Conservation (phyloP, 2,329 filamentous ascomycete species). For the Fusarium transvaalense region DNA sequence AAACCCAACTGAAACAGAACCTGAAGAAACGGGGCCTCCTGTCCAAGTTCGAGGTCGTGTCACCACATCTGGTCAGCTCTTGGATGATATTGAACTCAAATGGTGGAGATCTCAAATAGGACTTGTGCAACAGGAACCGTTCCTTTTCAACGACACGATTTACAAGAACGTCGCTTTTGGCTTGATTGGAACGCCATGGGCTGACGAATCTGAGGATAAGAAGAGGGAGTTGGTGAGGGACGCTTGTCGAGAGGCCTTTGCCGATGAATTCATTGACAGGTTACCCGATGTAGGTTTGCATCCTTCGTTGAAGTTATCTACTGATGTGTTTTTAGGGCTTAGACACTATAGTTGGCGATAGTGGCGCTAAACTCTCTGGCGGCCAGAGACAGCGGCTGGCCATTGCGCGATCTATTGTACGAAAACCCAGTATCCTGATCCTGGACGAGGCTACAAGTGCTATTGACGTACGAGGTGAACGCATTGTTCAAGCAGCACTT, state of each 20-base stretch:
- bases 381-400: constrained; percentile 88
- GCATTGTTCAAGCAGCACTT: constrained; percentile 74
- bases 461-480: constrained; percentile 66
- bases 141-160: constrained; percentile 75
- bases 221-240: constrained; percentile 71
- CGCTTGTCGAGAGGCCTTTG: constrained; percentile 76
- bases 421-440: constrained; percentile 77
- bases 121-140: constrained; percentile 76
- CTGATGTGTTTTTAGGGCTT: constrained; percentile 66
- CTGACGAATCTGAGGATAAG: constrained; percentile 64
- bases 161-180: constrained; percentile 73
- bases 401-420: constrained; percentile 80
- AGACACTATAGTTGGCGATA: constrained; percentile 80
- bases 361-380: constrained; percentile 82
- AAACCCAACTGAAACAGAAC: constrained; percentile 48
- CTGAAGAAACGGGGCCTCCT: constrained; percentile 56
- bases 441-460: constrained; percentile 83
- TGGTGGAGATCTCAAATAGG: constrained; percentile 74
- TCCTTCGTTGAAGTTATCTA: neutral
- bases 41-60: constrained; percentile 63
- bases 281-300: constrained; percentile 64
- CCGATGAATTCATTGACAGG: constrained; percentile 75
- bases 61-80: constrained; percentile 63
- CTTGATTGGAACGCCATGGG: constrained; percentile 65
- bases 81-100: constrained; percentile 71